phyloP scores from a whole-genome alignment of 176 grass and related monocot genomes.

The Thinopyrum elongatum region DNA sequence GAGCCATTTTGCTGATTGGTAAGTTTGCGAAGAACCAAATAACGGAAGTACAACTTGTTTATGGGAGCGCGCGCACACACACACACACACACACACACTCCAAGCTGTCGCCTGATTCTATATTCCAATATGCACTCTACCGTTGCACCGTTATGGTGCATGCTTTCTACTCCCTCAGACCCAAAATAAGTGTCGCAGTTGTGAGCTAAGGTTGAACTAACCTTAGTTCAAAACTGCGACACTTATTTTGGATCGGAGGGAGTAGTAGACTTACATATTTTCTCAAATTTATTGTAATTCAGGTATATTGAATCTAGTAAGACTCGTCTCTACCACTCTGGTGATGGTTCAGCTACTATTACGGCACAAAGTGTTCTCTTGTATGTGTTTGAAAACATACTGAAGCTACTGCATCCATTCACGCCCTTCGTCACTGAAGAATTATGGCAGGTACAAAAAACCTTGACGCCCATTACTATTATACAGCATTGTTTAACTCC shows the following conservation, averaged over 20 bases:
- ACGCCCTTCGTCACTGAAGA: constrained; percentile 99
- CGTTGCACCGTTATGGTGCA: background rate
- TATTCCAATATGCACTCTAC: background rate
- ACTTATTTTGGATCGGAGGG: too few relatives aligned
- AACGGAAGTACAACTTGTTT: background rate
- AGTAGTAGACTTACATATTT: background rate
- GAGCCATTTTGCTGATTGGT: constrained; percentile 98
- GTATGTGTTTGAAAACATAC: constrained; percentile 96
- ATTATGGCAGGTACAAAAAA: constrained; percentile 86
- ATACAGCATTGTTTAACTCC: background rate
- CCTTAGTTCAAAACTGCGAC: too few relatives aligned
- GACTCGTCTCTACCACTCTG: constrained; percentile 86
- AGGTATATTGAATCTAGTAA: constrained; percentile 99
- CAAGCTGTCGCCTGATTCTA: constrained; percentile 12
- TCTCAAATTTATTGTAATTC: constrained; percentile 13
- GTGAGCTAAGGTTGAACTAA: too few relatives aligned
- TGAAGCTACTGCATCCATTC: constrained; percentile 93
- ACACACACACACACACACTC: too few relatives aligned
- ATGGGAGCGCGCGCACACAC: too few relatives aligned
- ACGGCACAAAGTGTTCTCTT: constrained; percentile 68
- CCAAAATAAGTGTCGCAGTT: too few relatives aligned
- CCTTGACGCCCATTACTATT: constrained; percentile 5
- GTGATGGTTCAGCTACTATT: constrained; percentile 53
- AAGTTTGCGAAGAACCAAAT: constrained; percentile 31
- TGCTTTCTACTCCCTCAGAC: background rate